Percentiles rank a stretch among this genome's conserved stretches.
phyloP scores from a whole-genome alignment of 371 early-diverging fungal species.

The Homolaphlyctis polyrhiza region DNA sequence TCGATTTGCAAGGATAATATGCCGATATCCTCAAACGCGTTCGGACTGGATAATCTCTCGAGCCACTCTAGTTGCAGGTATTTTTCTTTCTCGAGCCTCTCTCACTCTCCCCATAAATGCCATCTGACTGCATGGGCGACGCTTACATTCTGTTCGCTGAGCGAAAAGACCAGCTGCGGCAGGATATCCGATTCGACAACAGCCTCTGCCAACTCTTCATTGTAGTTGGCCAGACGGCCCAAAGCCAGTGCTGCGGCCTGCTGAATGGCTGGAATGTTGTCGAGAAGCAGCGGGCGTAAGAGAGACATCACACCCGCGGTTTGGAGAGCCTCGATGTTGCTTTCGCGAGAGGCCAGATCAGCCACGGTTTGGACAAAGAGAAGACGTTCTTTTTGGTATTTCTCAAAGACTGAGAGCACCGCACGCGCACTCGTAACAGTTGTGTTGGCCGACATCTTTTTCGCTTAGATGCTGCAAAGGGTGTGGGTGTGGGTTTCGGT shows the following conservation, averaged over 20 bases:
- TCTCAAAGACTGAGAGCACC: constrained; percentile 45
- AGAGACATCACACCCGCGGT: constrained; percentile 41
- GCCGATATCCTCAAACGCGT: no score
- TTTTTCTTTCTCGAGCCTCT: no score
- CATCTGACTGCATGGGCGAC: no score
- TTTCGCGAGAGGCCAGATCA: constrained; percentile 49
- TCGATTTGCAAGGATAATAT: no score
- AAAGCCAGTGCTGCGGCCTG: constrained; percentile 53
- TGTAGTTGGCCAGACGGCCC: constrained; percentile 50
- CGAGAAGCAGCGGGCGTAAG: constrained; percentile 47
- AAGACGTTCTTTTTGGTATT: constrained; percentile 50
- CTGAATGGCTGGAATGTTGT: constrained; percentile 50
- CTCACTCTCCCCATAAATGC: no score
- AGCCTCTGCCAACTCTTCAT: constrained; percentile 40
- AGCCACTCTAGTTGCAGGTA: no score
- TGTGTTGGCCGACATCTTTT: neutral
- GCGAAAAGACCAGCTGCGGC: constrained; percentile 45
- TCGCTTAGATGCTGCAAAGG: neutral
- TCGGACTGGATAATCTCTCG: no score
- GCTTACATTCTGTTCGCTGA: constrained; percentile 46
- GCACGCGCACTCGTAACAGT: constrained; percentile 15
- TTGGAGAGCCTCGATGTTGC: constrained; percentile 48
- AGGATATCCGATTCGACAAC: constrained; percentile 49
- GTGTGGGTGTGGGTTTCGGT: neutral
- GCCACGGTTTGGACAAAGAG: constrained; percentile 51